phyloP scores from a whole-genome alignment of 805 yeast species.

The Zygosaccharomyces siamensis region DNA sequence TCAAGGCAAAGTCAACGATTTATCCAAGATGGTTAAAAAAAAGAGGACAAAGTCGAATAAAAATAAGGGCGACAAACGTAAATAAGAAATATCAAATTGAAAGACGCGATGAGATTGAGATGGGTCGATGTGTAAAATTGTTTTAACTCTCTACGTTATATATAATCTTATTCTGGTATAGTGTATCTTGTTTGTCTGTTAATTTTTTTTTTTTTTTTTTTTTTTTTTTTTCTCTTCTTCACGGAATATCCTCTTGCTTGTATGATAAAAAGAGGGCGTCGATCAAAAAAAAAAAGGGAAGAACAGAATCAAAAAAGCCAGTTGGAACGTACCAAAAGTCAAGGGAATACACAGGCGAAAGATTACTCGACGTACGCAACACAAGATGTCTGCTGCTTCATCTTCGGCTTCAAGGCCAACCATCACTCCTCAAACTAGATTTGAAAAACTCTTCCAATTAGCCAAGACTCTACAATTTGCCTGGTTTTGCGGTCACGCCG shows the following conservation, averaged over 20 bases:
- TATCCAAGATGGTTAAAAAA: slow-evolving; percentile 60
- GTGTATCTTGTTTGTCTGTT: background rate
- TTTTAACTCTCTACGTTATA: background rate
- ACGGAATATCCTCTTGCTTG: no score
- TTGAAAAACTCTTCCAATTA: slow-evolving; percentile 16
- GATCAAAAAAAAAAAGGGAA: background rate
- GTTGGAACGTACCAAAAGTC: background rate
- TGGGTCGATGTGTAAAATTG: background rate
- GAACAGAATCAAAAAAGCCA: background rate
- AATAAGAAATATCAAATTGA: background rate
- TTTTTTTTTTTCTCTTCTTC: background rate
- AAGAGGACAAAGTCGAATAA: slow-evolving; percentile 25
- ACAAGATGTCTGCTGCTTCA: slow-evolving; percentile 4
- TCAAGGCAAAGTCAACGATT: slow-evolving; percentile 47
- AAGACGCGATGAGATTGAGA: background rate
- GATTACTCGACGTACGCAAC: no score
- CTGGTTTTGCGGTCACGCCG: slow-evolving; percentile 67
- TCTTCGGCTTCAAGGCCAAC: background rate
- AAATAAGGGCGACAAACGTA: background rate
- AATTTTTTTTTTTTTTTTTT: background rate
- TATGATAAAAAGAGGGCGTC: no score
- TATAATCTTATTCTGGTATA: background rate
- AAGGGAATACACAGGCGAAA: background rate
- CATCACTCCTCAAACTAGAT: background rate
- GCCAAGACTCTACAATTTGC: slow-evolving; percentile 57